phyloP scores from a whole-genome alignment of 2,329 filamentous ascomycete genomes.

The Arthroderma sp. region DNA sequence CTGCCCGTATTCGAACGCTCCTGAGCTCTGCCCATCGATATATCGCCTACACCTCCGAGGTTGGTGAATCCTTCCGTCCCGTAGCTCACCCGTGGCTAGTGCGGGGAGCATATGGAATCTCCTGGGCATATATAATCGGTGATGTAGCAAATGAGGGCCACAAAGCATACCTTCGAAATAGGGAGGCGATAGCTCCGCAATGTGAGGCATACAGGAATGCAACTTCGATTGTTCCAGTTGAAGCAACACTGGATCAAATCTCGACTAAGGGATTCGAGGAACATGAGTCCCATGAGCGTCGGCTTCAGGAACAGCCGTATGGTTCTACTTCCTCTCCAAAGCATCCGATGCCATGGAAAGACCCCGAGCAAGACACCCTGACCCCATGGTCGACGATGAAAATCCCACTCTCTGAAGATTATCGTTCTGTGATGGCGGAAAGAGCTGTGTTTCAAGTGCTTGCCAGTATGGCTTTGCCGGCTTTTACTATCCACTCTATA shows the following conservation, averaged over 20 bases:
- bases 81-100: slow-evolving; percentile 78
- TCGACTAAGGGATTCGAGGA: slow-evolving; percentile 5
- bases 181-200: slow-evolving; percentile 57
- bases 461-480: slow-evolving; percentile 86
- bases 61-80: slow-evolving; percentile 90
- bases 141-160: slow-evolving; percentile 91
- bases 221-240: slow-evolving; percentile 1
- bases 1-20: slow-evolving; percentile 70
- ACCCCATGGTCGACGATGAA: slow-evolving; percentile 30
- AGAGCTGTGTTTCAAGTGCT: slow-evolving; percentile 79
- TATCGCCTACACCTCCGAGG: slow-evolving; percentile 91
- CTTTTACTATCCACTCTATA: slow-evolving; percentile 85
- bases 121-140: slow-evolving; percentile 82
- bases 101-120: slow-evolving; percentile 71
- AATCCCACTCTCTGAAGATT: slow-evolving; percentile 73
- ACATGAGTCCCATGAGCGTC: not conserved
- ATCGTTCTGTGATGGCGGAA: slow-evolving; percentile 79
- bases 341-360: slow-evolving; percentile 18
- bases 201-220: slow-evolving; percentile 36
- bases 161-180: slow-evolving; percentile 83
- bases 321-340: slow-evolving; percentile 3
- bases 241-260: slow-evolving; percentile 3
- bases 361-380: slow-evolving; percentile 17
- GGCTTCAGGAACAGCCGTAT: not conserved
- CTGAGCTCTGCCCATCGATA: slow-evolving; percentile 86